Evolutionary conservation across 192 early-diverging fungal genomes (phyloP).

Genomic region (Rhizoclosmatium globosum): DNA sequence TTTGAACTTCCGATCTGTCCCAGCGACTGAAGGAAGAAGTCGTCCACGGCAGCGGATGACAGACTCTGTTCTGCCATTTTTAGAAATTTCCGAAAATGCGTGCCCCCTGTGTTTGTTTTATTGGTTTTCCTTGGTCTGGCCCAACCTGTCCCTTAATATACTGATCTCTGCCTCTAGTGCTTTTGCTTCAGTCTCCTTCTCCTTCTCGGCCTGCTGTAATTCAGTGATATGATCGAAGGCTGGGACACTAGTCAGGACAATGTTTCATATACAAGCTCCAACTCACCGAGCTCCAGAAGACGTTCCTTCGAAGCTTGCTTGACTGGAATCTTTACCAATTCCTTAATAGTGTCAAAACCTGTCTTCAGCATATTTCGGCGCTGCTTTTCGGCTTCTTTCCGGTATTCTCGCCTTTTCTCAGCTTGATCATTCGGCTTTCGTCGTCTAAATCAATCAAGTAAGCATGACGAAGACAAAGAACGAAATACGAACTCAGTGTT

Average conservation of each 20-base stretch:
- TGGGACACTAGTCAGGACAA: not conserved
- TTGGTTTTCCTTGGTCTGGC: not conserved
- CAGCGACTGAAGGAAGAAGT: too few species aligned
- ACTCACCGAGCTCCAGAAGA: constrained; percentile 5
- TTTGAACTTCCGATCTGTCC: too few species aligned
- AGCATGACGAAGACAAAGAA: not conserved
- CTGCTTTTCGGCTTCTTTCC: constrained; percentile 25
- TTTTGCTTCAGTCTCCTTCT: not conserved
- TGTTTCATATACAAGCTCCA: not conserved
- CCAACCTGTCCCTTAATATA: not conserved
- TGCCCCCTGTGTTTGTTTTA: not conserved
- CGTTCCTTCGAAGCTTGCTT: constrained; percentile 17
- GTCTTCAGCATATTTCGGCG: constrained; percentile 15
- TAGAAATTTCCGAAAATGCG: too few species aligned
- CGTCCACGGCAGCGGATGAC: too few species aligned
- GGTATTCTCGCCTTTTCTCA: not conserved
- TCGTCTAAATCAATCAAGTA: not conserved
- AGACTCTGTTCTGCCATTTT: too few species aligned
- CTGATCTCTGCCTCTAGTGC: constrained; percentile 13
- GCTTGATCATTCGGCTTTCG: not conserved
- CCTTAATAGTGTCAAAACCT: constrained; percentile 3
- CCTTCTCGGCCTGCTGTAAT: not conserved
- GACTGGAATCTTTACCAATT: not conserved
- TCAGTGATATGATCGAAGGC: constrained; percentile 19
- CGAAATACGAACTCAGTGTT: not conserved